A percentile compares a stretch with the other conserved stretches of the same genome.
Conservation (phyloP, 352 stramenopile genomes). For the Globisporangium cylindrosporum region DNA sequence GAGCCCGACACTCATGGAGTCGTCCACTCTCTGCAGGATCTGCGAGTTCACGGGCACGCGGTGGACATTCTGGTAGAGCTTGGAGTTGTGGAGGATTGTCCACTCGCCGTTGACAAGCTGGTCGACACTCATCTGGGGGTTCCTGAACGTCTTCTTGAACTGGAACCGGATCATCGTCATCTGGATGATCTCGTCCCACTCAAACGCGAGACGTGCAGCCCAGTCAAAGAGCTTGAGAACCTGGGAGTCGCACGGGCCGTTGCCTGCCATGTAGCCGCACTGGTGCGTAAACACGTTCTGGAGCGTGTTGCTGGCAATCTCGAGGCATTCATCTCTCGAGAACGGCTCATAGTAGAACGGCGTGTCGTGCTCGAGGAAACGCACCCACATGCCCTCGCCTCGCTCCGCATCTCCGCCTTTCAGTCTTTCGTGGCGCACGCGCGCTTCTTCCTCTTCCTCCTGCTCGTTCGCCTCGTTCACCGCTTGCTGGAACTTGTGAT, state of each 20-base stretch:
- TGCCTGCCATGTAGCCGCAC: not conserved
- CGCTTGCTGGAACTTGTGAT: constrained; percentile 2
- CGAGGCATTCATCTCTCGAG: not conserved
- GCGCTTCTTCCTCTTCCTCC: not conserved
- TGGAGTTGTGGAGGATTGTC: constrained; percentile 3
- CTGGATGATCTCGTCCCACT: constrained; percentile 2
- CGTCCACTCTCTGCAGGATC: constrained; percentile 5
- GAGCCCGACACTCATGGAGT: constrained; percentile 1
- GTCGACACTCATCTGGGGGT: not conserved
- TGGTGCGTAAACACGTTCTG: constrained; percentile 1
- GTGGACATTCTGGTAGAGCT: constrained; percentile 8
- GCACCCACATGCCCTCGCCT: constrained; percentile 4
- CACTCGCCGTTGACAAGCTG: not conserved
- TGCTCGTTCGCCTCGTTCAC: not conserved
- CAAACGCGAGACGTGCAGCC: not conserved
- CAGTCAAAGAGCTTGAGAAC: constrained; percentile 5
- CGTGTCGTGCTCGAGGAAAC: constrained; percentile 1
- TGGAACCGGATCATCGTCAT: constrained; percentile 8
- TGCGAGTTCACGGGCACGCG: constrained; percentile 9
- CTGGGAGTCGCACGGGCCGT: not conserved
- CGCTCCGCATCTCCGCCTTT: not conserved
- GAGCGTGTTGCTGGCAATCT: not conserved
- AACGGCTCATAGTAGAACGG: constrained; percentile 13
- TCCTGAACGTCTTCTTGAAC: constrained; percentile 13
- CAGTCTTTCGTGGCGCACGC: not conserved